Percentiles rank a stretch among this genome's conserved stretches.
Conservation (phyloP, 2,329 filamentous ascomycete genomes). For the Pseudopyrenochaeta lycopersici region DNA sequence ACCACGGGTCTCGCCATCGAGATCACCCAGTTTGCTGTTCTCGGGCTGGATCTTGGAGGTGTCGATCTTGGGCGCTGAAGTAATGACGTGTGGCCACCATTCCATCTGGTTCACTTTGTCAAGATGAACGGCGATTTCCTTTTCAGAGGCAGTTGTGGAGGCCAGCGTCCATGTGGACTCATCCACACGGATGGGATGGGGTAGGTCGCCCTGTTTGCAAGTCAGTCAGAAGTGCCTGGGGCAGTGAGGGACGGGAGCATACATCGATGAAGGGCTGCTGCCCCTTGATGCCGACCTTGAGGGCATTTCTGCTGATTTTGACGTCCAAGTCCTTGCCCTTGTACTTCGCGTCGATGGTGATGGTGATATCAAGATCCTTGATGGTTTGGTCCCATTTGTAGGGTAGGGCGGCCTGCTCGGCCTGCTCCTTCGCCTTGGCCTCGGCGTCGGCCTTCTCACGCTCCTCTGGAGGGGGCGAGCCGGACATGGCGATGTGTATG, state of each 20-base stretch:
- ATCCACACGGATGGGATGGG: slow-evolving; percentile 79
- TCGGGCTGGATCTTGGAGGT: slow-evolving; percentile 94
- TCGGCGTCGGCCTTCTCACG: slow-evolving; percentile 65
- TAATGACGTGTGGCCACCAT: slow-evolving; percentile 97
- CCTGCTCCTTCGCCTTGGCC: slow-evolving; percentile 75
- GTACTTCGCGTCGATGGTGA: slow-evolving; percentile 80
- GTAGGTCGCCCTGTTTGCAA: slow-evolving; percentile 76
- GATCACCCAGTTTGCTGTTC: slow-evolving; percentile 86
- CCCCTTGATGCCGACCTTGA: slow-evolving; percentile 87
- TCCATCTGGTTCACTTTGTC: slow-evolving; percentile 97
- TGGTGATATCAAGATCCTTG: slow-evolving; percentile 81
- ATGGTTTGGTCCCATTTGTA: slow-evolving; percentile 99
- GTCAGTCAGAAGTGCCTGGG: slow-evolving; percentile 9
- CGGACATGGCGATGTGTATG: slow-evolving; percentile 36
- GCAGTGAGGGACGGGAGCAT: slow-evolving; percentile 31
- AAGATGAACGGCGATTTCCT: slow-evolving; percentile 87
- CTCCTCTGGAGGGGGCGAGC: slow-evolving; percentile 62
- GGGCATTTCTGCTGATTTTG: slow-evolving; percentile 78
- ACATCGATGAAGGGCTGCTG: slow-evolving; percentile 86
- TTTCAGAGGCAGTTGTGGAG: slow-evolving; percentile 68
- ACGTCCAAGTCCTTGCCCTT: slow-evolving; percentile 87
- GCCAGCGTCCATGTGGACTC: slow-evolving; percentile 96
- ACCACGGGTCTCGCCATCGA: slow-evolving; percentile 91
- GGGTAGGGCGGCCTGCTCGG: slow-evolving; percentile 88
- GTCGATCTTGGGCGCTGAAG: slow-evolving; percentile 87